A percentile compares a stretch with the other conserved stretches of the same genome.
phyloP scores from a whole-genome alignment of 805 yeast species.

The Kodamaea nitidulidarum region DNA sequence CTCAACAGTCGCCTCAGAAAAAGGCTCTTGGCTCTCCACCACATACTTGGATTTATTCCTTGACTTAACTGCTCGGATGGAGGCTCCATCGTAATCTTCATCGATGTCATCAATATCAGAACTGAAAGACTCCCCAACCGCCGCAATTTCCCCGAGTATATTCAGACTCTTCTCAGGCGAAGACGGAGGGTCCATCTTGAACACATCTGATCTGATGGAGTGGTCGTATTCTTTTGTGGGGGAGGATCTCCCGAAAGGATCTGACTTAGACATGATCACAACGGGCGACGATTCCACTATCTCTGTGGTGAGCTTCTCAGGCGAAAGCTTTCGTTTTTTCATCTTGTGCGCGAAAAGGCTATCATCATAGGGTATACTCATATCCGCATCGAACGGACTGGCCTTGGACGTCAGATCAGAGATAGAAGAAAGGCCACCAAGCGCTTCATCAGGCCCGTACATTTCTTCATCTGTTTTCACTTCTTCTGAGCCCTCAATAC shows the following conservation, averaged over 20 bases:
- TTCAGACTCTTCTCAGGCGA: constrained; percentile 5
- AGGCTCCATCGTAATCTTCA: constrained; percentile 9
- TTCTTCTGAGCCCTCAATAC: neutral
- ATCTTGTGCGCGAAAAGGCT: constrained; percentile 23
- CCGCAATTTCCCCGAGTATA: neutral
- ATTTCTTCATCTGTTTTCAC: constrained; percentile 19
- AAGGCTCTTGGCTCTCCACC: neutral
- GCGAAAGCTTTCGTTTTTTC: constrained; percentile 11
- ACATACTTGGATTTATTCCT: neutral
- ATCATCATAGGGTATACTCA: constrained; percentile 20
- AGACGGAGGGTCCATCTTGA: constrained; percentile 6
- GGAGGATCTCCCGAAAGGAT: constrained; percentile 5
- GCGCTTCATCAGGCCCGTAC: too few species aligned
- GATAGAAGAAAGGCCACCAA: too few species aligned
- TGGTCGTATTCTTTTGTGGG: constrained; percentile 5
- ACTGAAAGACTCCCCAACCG: constrained; percentile 4
- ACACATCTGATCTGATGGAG: constrained; percentile 15
- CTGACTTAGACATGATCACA: constrained; percentile 2
- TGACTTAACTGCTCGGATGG: neutral
- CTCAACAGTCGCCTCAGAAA: constrained; percentile 2
- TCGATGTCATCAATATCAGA: constrained; percentile 23
- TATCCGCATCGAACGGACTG: neutral
- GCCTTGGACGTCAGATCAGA: too few species aligned
- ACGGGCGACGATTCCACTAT: constrained; percentile 22
- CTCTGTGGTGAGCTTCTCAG: constrained; percentile 11